Evolutionary conservation across 495 filamentous ascomycete species (phyloP).

Genomic region (Pseudoneurospora amorphoporcata): DNA sequence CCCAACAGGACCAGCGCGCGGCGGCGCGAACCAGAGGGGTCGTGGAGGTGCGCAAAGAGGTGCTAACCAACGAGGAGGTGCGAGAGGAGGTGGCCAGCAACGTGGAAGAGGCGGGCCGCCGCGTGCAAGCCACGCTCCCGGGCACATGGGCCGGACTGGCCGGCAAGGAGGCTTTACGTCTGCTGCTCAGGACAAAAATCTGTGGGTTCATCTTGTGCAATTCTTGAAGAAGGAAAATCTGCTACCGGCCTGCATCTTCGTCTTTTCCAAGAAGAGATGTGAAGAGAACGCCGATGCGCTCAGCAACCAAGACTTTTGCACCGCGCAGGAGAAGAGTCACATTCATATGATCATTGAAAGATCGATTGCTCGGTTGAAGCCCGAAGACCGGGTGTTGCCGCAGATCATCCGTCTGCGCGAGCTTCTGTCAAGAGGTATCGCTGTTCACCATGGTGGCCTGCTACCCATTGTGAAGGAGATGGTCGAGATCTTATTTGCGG

Average conservation of each 20-base stretch:
- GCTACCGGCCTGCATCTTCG: constrained; percentile 89
- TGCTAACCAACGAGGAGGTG: constrained; percentile 41
- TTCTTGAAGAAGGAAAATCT: constrained; percentile 78
- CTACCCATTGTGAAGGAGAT: constrained; percentile 96
- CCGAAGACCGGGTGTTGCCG: constrained; percentile 77
- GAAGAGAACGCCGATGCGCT: constrained; percentile 95
- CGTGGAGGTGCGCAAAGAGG: constrained; percentile 44
- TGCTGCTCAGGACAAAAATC: constrained; percentile 83
- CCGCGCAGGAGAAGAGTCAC: constrained; percentile 83
- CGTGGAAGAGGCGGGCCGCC: constrained; percentile 49
- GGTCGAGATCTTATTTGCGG: constrained; percentile 93
- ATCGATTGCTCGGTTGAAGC: constrained; percentile 84
- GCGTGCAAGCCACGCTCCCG: constrained; percentile 48
- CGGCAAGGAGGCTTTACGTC: constrained; percentile 74
- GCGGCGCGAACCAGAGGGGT: constrained; percentile 43
- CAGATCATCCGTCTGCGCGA: constrained; percentile 85
- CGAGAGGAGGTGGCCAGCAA: constrained; percentile 47
- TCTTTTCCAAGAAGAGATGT: constrained; percentile 95
- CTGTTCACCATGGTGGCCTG: constrained; percentile 92
- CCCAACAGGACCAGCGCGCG: constrained; percentile 31
- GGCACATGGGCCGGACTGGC: constrained; percentile 81
- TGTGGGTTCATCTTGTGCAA: constrained; percentile 95
- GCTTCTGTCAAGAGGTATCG: constrained; percentile 76
- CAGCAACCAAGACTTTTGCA: constrained; percentile 89
- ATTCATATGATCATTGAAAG: constrained; percentile 98